A percentile compares a stretch with the other conserved stretches of the same genome.
Conservation (phyloP, 768 basidiomycete genomes). For the Pleurotus tuber-regium region DNA sequence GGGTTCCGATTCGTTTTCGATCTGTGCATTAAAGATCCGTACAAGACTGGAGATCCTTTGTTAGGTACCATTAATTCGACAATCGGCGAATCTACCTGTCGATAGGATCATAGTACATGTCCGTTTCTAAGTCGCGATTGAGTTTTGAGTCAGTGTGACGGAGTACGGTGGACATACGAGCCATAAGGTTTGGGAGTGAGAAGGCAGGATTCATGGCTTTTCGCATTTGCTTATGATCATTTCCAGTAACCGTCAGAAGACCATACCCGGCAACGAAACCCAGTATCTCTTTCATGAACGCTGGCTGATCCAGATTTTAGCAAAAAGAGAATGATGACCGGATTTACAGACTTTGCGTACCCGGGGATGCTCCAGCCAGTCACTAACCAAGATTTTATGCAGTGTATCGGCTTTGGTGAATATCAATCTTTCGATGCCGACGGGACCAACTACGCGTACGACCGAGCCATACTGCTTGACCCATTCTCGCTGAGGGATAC, state of each 20-base stretch:
- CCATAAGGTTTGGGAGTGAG: slow-evolving; percentile 39
- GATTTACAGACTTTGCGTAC: slow-evolving; percentile 25
- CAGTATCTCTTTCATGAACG: slow-evolving; percentile 38
- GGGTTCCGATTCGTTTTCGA: slow-evolving; percentile 22
- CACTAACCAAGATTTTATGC: slow-evolving; percentile 40
- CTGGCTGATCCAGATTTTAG: slow-evolving; percentile 28
- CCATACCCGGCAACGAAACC: slow-evolving; percentile 44
- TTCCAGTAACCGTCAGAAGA: slow-evolving; percentile 45
- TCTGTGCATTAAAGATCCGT: slow-evolving; percentile 31
- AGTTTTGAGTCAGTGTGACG: too few species aligned
- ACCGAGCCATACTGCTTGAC: slow-evolving; percentile 42
- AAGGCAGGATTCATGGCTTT: slow-evolving; percentile 53
- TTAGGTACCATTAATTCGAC: neutral
- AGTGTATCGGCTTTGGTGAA: slow-evolving; percentile 43
- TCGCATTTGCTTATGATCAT: slow-evolving; percentile 48
- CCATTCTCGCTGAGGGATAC: slow-evolving; percentile 45
- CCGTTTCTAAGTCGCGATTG: slow-evolving; percentile 29
- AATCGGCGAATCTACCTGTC: slow-evolving; percentile 26
- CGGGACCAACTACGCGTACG: slow-evolving; percentile 41
- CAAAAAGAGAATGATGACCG: neutral
- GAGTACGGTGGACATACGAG: slow-evolving; percentile 23
- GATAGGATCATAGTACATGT: slow-evolving; percentile 47
- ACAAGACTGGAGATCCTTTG: slow-evolving; percentile 29
- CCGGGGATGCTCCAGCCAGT: slow-evolving; percentile 45
- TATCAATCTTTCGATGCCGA: slow-evolving; percentile 45